Evolutionary conservation across 768 basidiomycete species (phyloP), one percentile per base, ranked within the genome.

Genomic region (Sarcomyxa edulis): DNA sequence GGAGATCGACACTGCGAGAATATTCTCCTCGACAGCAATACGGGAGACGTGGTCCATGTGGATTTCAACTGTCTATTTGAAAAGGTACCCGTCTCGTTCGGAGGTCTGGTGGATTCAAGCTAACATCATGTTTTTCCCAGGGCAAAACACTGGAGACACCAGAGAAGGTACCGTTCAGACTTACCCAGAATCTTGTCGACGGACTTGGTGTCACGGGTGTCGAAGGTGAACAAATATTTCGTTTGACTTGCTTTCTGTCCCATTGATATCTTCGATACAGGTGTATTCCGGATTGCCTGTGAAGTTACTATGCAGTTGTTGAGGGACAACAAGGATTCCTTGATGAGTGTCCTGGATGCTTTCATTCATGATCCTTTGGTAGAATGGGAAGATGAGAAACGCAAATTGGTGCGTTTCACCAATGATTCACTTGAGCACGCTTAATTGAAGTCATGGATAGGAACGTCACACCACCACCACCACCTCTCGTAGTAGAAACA

Each of bases 1-100:
- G 96, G 96, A 9, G 96, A 99, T 59, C 74, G 96, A 27, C 96
- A 99, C 55, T 81, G 84, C 50, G 95, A 98, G 62, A 99, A 99
- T 54, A 97, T 98, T 34, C 69, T 99, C 10, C 76, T 98, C 31
- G 96, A 99, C 52, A 72, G 65, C 4, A 84, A 81, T 48, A 84
- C 81, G 0, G 96, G 96, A 2, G 94, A 95, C 52, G 76, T 87
- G 6, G 84, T 98, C 1, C 96, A 99, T 49, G 93, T 98, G 40
- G 96, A 98, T 59, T 94, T 99, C 51, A 97, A 97, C 55, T 96
- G 93, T 64, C 70, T 98, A 11, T 99, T 99, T 48, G 96, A 98
- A 48, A 95, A 90, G 76, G 92, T 87, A 38, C 27, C 62, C 42
- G 14, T 31, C 8, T 30, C 28, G 6, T 24, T n/a, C 12, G 12